Evolutionary conservation across 495 filamentous ascomycete species (phyloP).

Genomic region (Penicillium tannophilum): DNA sequence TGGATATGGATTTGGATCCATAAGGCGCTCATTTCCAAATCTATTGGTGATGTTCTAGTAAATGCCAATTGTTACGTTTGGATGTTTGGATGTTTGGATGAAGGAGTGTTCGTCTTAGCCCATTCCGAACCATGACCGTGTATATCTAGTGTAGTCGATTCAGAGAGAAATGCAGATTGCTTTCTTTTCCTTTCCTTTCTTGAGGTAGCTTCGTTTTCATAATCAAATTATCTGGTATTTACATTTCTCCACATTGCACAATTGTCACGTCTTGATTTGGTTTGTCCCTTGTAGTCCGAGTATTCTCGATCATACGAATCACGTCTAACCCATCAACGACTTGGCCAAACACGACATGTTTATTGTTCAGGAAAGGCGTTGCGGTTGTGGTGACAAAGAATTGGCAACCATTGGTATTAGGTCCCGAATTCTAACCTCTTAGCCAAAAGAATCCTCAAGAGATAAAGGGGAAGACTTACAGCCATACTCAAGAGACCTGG

Average conservation of each 20-base stretch:
- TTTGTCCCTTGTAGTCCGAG: conserved; percentile 76
- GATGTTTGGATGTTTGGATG: too few species aligned
- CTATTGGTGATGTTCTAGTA: background rate
- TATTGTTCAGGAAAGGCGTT: conserved; percentile 86
- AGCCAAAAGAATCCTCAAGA: background rate
- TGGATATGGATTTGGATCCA: conserved; percentile 9
- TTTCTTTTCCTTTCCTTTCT: background rate
- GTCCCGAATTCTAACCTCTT: conserved; percentile 76
- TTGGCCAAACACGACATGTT: conserved; percentile 94
- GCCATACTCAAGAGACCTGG: conserved; percentile 91
- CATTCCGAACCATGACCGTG: too few species aligned
- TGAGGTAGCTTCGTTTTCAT: background rate
- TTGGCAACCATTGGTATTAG: conserved; percentile 92
- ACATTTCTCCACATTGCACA: conserved; percentile 89
- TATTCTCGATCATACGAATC: conserved; percentile 84
- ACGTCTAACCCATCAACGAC: conserved; percentile 91
- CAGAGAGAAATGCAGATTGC: too few species aligned
- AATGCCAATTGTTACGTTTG: background rate
- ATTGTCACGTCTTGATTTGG: conserved; percentile 86
- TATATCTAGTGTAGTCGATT: too few species aligned
- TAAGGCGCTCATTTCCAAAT: background rate
- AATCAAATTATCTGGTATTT: conserved; percentile 6
- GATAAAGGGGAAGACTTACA: conserved; percentile 51
- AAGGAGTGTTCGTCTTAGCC: too few species aligned
- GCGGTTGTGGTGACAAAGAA: conserved; percentile 94